These are phyloP conservation scores for Bassia scoparia DNA, from an alignment of 148 eudicot genomes.

Conservation along the genomic window DNA sequence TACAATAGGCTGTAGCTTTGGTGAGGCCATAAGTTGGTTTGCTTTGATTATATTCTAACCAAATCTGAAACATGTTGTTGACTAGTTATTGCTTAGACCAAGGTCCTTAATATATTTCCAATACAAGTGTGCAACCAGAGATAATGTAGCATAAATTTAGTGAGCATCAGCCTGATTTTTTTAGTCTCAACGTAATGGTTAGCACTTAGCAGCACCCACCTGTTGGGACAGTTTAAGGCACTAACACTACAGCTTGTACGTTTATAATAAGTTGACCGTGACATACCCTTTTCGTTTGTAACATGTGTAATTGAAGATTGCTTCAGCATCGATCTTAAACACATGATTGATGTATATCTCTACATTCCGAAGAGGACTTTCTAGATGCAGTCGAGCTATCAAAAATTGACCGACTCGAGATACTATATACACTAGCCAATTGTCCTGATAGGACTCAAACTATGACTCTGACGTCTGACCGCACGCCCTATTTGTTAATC, in stretches of 20 bases:
- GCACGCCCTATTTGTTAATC: background rate
- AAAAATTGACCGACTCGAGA: too few species aligned
- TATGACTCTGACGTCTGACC: background rate
- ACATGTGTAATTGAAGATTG: background rate
- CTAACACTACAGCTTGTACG: constrained; percentile 14
- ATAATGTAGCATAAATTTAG: background rate
- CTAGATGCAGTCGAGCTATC: background rate
- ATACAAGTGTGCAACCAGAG: background rate
- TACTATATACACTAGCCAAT: background rate
- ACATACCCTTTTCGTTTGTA: constrained; percentile 6
- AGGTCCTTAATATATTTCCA: constrained; percentile 5
- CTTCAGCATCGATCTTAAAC: background rate
- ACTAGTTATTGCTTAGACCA: background rate
- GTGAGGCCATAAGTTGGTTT: background rate
- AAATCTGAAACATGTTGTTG: background rate
- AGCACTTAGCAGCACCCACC: background rate
- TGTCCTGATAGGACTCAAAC: background rate
- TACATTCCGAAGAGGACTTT: background rate
- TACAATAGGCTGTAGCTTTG: background rate
- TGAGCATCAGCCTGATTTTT: constrained; percentile 3
- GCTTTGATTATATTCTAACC: background rate
- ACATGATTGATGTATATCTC: background rate
- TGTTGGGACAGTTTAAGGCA: background rate
- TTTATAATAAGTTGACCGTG: constrained; percentile 16
- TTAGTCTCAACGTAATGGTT: constrained; percentile 1